Base-by-base conservation (phyloP, 176 grass and related monocot species). In the Bromus sterilis region DNA sequence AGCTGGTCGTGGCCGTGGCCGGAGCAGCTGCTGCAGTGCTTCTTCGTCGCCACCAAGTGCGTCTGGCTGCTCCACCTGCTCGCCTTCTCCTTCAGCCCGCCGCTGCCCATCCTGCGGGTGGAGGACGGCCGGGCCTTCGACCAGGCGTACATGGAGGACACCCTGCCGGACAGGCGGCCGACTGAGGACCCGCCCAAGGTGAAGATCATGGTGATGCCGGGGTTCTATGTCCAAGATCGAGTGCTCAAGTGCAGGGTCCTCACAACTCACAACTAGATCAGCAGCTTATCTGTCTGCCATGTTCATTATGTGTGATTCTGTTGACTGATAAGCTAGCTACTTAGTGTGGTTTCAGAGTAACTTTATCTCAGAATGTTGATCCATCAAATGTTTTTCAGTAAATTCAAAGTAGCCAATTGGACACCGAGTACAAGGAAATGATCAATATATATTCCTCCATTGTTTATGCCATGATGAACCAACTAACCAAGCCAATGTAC, bases 1-100 rank as follows among this genome's bases (percentile, higher is more conserved):
- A 85, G 74, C 16, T 99, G 93, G 93, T 86, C 89, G 4, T 74
- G 80, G 40, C 82, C 97, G 0, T 99, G 97, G 97, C 97, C 93
- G 0, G 97, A 99, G 68, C 93, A 93, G 86, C 80, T 96, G 32
- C 89, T 96, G 60, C 89, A 91, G 62, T 88, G 87, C 64, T 93
- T 99, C 89, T 99, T 99, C 59, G 93, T 99, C 8, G 91, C 93
- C 18, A 85, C 89, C 4, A 99, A 96, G 59, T 91, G 93, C 58
- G 85, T 89, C 75, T 99, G 97, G 97, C 61, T 95, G 79, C 87
- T 99, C 76, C 97, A 93, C 80, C 82, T 93, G 68, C 86, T 99
- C 24, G 87, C 97, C 0, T 93, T 95, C 85, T 93, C 97, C 56
- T 95, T 96, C 81, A 73, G 40, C 69, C 89, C 97, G 12, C 86